Evolutionary conservation across 805 yeast genomes (phyloP).

Genomic region (Barnettozyma vustinii): DNA sequence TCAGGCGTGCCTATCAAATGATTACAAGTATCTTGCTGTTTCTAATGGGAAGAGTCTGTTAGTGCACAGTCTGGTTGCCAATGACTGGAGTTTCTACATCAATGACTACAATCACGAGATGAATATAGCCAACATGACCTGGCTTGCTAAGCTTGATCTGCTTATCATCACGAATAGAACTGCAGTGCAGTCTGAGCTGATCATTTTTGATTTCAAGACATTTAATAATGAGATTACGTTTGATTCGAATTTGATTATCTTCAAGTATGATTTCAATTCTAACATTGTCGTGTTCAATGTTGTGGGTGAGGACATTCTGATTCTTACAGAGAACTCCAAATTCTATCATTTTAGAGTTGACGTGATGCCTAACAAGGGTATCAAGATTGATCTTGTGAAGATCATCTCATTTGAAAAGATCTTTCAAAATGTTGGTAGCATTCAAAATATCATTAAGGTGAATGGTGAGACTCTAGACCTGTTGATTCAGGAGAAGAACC

Average conservation of each 20-base stretch:
- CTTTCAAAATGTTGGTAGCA: conserved; percentile 3
- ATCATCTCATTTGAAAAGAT: conserved; percentile 15
- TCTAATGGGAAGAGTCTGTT: conserved; percentile 17
- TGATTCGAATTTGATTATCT: conserved; percentile 22
- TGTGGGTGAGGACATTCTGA: conserved; percentile 18
- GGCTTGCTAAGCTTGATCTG: conserved; percentile 17
- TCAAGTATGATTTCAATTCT: conserved; percentile 25
- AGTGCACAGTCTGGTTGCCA: conserved; percentile 18
- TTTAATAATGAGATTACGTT: conserved; percentile 14
- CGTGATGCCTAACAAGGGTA: conserved; percentile 7
- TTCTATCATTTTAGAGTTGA: conserved; percentile 22
- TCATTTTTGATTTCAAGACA: conserved; percentile 22
- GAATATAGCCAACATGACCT: conserved; percentile 14
- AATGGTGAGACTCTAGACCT: conserved; percentile 16
- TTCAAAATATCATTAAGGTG: conserved; percentile 16
- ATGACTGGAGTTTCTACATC: conserved; percentile 25
- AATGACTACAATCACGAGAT: conserved; percentile 23
- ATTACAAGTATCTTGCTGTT: conserved; percentile 22
- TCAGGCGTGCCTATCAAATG: conserved; percentile 19
- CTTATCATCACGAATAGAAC: conserved; percentile 20
- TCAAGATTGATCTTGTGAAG: conserved; percentile 20
- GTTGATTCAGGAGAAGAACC: conserved; percentile 22
- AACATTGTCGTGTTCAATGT: conserved; percentile 18
- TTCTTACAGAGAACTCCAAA: conserved; percentile 15
- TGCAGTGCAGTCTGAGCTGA: conserved; percentile 16